Conservation (phyloP, 2,329 filamentous ascomycete species). For the Penicillium sp. region DNA sequence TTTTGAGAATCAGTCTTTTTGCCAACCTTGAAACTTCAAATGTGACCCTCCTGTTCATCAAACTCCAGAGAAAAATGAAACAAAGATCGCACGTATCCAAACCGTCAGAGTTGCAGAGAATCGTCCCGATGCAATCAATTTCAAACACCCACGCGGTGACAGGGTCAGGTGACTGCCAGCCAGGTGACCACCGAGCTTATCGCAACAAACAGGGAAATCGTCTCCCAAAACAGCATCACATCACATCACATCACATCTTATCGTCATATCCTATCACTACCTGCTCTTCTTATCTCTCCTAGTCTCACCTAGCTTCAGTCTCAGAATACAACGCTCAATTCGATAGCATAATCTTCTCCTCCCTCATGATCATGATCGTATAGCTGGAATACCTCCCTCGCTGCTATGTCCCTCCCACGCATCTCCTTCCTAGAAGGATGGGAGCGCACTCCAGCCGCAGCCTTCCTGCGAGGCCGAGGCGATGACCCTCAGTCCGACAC, state of each 20-base stretch:
- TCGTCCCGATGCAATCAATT: neutral
- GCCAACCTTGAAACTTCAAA: neutral
- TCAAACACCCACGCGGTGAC: neutral
- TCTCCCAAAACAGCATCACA: neutral
- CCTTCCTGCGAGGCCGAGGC: constrained; percentile 28
- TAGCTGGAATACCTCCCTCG: neutral
- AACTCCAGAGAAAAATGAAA: too few species aligned
- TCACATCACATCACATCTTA: neutral
- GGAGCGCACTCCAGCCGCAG: constrained; percentile 37
- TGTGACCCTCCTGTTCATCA: neutral
- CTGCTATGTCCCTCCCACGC: constrained; percentile 45
- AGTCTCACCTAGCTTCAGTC: neutral
- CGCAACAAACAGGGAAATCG: neutral
- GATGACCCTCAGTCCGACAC: constrained; percentile 20
- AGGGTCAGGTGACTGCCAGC: neutral
- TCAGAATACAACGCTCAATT: neutral
- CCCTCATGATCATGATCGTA: neutral
- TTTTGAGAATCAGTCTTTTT: neutral
- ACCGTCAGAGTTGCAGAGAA: too few species aligned
- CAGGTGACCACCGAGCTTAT: neutral
- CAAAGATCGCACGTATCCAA: neutral
- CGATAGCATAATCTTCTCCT: neutral
- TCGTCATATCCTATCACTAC: neutral
- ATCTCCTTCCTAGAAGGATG: constrained; percentile 48
- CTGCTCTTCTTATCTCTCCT: constrained; percentile 1